Evolutionary conservation across 106 monocot genomes (phyloP).

Genomic region (Agapanthus africanus): DNA sequence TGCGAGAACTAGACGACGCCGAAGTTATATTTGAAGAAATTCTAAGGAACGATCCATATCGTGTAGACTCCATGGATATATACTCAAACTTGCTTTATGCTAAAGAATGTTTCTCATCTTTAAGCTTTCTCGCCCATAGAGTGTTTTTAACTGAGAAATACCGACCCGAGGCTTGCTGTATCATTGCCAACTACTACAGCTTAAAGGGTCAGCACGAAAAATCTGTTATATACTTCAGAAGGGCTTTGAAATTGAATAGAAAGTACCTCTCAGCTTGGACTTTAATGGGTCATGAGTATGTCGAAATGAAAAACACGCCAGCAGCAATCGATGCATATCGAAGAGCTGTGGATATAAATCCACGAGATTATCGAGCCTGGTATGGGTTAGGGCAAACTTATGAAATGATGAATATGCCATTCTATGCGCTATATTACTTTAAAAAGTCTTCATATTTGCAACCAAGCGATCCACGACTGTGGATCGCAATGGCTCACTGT

Average conservation of each 20-base stretch:
- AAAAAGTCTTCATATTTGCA: conserved; percentile 74
- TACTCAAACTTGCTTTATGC: conserved; percentile 96
- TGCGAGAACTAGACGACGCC: conserved; percentile 90
- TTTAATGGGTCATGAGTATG: conserved; percentile 96
- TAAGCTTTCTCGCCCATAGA: conserved; percentile 86
- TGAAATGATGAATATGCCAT: conserved; percentile 98
- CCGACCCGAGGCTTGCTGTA: conserved; percentile 87
- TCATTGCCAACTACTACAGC: conserved; percentile 95
- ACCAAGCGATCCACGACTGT: conserved; percentile 70
- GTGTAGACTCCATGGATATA: conserved; percentile 87
- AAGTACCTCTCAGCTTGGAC: conserved; percentile 95
- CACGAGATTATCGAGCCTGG: conserved; percentile 90
- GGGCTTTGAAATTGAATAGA: conserved; percentile 78
- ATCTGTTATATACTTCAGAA: conserved; percentile 85
- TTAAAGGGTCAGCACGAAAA: conserved; percentile 96
- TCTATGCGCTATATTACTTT: conserved; percentile 91
- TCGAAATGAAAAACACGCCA: conserved; percentile 99
- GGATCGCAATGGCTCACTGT: conserved; percentile 97
- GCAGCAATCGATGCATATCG: conserved; percentile 93
- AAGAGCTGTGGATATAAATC: conserved; percentile 88
- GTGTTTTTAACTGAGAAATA: conserved; percentile 97
- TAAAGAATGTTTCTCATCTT: conserved; percentile 69
- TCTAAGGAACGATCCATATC: conserved; percentile 81
- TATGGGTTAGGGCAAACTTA: conserved; percentile 95
- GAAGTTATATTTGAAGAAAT: conserved; percentile 90